A percentile compares a stretch with the other conserved stretches of the same genome.
Conservation (phyloP, 2,329 filamentous ascomycete species). For the Metarhizium anisopliae region DNA sequence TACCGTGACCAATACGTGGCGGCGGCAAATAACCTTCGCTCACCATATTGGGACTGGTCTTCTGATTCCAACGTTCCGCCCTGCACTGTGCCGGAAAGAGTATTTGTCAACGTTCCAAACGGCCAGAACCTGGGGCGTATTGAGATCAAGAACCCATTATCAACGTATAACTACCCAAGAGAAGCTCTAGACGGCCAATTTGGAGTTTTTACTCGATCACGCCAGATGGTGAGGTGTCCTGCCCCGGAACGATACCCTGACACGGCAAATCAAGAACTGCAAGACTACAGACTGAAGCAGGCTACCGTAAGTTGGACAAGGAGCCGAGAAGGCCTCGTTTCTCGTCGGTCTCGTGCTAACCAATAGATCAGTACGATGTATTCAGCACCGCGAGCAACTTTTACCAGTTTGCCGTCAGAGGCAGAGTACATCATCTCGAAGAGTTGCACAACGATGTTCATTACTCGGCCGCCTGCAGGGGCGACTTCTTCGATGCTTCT, state of each 20-base stretch:
- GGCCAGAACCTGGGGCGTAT: conserved; percentile 20
- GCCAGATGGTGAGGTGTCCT: conserved; percentile 30
- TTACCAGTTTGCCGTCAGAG: conserved; percentile 24
- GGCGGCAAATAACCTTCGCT: conserved; percentile 37
- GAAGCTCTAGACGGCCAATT: conserved; percentile 28
- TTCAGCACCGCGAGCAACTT: conserved; percentile 28
- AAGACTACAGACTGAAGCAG: conserved; percentile 24
- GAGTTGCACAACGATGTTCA: conserved; percentile 34
- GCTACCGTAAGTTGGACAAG: conserved; percentile 27
- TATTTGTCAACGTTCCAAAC: conserved; percentile 32
- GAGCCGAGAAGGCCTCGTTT: not conserved
- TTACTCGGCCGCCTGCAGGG: conserved; percentile 30
- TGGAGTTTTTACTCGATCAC: conserved; percentile 20
- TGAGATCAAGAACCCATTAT: conserved; percentile 42
- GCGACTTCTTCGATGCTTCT: conserved; percentile 29
- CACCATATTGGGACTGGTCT: conserved; percentile 50
- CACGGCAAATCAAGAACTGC: conserved; percentile 27
- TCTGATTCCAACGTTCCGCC: conserved; percentile 31
- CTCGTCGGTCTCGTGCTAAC: conserved; percentile 4
- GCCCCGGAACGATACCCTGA: conserved; percentile 28
- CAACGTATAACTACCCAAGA: conserved; percentile 39
- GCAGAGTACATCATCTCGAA: conserved; percentile 34
- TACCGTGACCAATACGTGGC: conserved; percentile 27
- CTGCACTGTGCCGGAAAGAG: conserved; percentile 24
- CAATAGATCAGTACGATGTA: conserved; percentile 28